Base-by-base conservation (phyloP, 495 filamentous ascomycete genomes). In the Podospora anserina region DNA sequence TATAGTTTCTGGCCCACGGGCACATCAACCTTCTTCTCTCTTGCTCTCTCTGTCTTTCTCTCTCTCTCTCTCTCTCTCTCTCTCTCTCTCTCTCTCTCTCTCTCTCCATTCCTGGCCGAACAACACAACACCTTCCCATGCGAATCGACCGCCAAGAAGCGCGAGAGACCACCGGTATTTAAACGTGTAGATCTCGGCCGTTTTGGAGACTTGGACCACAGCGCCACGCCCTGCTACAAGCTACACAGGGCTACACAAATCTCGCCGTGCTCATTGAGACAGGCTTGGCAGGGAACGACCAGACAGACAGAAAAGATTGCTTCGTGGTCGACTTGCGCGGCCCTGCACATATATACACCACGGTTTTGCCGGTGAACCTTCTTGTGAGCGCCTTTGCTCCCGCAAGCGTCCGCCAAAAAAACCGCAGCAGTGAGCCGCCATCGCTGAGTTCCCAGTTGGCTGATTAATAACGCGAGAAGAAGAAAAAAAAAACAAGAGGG, bases 191-290 rank as follows among this genome's bases (percentile, higher is more conserved):
- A 76, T 76, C 74, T 74, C 70, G 67, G 54, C 74, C 70, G 56
- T 62, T 74, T 72, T 73, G 64, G 74, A 67, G 56, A 5, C 49
- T 68, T 49, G 69, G 67, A 64, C 64, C 63, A 75, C 65, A 34
- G 67, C 75, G 74, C 75, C 74, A 76, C 71, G 71, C 68, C 68
- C 59, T 67, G 53, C 69, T 69, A 56, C 30, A 62, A 61, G 39
- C 69, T 68, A 58, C 34, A 63, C 66, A 66, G 67, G 73, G 76
- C 72, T 70, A 78, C 76, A 78, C 76, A 72, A 78, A 75, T 74
- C 75, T 75, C 71, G 71, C 71, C 69, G 53, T 49, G 53, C 66
- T 65, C 27, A 28, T 54, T 59, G 63, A 62, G 54, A 65, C 71
- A 61, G 69, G 62, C 76, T 78, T 78, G 76, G 75, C 76, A 76